Evolutionary conservation across 495 filamentous ascomycete genomes (phyloP).

Genomic region (Xylaria longipes): DNA sequence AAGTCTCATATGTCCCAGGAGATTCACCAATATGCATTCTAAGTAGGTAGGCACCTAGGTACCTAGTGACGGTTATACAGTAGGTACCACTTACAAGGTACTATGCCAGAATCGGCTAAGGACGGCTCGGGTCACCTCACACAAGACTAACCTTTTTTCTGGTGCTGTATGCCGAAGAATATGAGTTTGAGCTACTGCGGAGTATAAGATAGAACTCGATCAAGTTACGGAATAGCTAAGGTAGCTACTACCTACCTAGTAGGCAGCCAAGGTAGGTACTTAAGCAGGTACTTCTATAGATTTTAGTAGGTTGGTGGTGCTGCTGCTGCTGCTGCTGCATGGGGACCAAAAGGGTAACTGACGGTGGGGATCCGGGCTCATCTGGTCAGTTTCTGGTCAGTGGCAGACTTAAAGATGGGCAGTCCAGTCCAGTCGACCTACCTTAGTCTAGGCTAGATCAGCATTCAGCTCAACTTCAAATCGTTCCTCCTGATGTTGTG

Average conservation of each 20-base stretch:
- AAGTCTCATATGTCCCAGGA: too few relatives aligned
- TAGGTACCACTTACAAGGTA: too few relatives aligned
- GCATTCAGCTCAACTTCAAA: slow-evolving; percentile 6
- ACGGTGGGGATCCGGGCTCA: slow-evolving; percentile 19
- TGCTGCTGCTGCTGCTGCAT: too few relatives aligned
- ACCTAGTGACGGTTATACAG: not conserved
- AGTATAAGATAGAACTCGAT: not conserved
- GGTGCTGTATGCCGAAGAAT: not conserved
- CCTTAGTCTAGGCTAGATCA: slow-evolving; percentile 1
- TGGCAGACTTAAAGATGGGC: not conserved
- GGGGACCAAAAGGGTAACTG: slow-evolving; percentile 18
- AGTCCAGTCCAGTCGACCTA: not conserved
- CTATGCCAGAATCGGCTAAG: slow-evolving; percentile 3
- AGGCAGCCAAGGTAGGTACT: slow-evolving; percentile 7
- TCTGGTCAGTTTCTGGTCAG: slow-evolving; percentile 10
- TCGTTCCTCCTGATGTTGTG: slow-evolving; percentile 12
- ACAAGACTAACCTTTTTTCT: not conserved
- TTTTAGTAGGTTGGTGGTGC: not conserved
- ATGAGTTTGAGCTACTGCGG: not conserved
- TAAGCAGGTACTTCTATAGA: slow-evolving; percentile 3
- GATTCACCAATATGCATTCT: too few relatives aligned
- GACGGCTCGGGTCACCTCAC: slow-evolving; percentile 1
- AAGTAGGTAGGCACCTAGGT: too few relatives aligned
- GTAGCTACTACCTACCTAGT: too few relatives aligned
- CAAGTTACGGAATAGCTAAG: not conserved